These are phyloP conservation scores for Phaffomyces antillensis DNA, from an alignment of 805 yeast species.

Conservation along the genomic window DNA sequence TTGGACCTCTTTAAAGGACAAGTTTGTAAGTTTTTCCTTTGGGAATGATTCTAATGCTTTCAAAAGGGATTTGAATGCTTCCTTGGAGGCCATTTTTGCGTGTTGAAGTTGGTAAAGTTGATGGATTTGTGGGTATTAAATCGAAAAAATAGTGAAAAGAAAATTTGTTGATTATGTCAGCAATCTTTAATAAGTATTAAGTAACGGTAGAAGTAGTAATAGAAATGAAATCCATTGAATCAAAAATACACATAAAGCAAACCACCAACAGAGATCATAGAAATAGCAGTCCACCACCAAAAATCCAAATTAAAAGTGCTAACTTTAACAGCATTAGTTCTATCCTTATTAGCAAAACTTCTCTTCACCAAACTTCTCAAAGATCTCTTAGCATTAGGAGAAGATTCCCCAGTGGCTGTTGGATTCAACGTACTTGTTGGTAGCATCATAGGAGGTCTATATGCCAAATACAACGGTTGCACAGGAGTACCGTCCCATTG, in stretches of 20 bases:
- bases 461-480: slow-evolving; percentile 88
- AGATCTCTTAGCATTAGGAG: slow-evolving; percentile 30
- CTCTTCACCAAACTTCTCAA: slow-evolving; percentile 49
- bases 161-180: neutral
- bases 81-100: slow-evolving; percentile 24
- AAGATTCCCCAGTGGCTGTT: slow-evolving; percentile 34
- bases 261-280: slow-evolving; percentile 35
- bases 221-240: neutral
- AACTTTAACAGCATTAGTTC: slow-evolving; percentile 61
- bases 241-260: slow-evolving; percentile 22
- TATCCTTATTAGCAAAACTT: slow-evolving; percentile 69
- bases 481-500: slow-evolving; percentile 72
- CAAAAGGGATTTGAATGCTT: slow-evolving; percentile 51
- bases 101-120: neutral
- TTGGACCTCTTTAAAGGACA: slow-evolving; percentile 64
- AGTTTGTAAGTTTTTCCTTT: slow-evolving; percentile 58
- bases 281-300: slow-evolving; percentile 54
- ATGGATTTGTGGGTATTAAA: neutral
- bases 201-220: too few species aligned
- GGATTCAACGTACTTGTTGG: slow-evolving; percentile 93
- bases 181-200: too few species aligned
- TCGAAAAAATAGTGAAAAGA: neutral
- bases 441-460: slow-evolving; percentile 92
- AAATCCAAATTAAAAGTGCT: slow-evolving; percentile 34
- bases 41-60: slow-evolving; percentile 57